Conservation (phyloP, 805 yeast species). For the Teunomyces gatunensis region DNA sequence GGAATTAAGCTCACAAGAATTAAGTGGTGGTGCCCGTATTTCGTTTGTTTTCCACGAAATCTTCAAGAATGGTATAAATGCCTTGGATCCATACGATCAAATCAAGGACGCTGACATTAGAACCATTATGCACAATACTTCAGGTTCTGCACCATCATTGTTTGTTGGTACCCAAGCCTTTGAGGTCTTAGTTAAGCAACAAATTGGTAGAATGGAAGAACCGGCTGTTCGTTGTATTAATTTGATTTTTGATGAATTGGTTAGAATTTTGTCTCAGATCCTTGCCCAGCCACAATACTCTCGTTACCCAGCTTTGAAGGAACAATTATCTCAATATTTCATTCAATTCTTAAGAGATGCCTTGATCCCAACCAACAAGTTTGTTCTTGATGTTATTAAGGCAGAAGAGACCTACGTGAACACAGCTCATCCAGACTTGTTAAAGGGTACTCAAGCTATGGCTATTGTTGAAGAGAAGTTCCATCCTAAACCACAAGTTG, state of each 20-base stretch:
- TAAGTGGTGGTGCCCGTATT: constrained; percentile 97
- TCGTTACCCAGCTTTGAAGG: constrained; percentile 89
- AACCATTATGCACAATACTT: constrained; percentile 93
- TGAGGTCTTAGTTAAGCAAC: constrained; percentile 57
- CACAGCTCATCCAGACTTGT: constrained; percentile 95
- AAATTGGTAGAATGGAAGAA: constrained; percentile 86
- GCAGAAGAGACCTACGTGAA: constrained; percentile 93
- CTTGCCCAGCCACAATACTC: constrained; percentile 71
- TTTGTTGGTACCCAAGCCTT: constrained; percentile 97
- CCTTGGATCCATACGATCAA: constrained; percentile 94
- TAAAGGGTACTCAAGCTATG: constrained; percentile 95
- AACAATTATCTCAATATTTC: constrained; percentile 76
- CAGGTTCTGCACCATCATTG: constrained; percentile 92
- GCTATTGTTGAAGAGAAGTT: constrained; percentile 84
- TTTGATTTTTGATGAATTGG: constrained; percentile 90
- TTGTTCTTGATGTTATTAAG: constrained; percentile 77
- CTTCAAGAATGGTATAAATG: constrained; percentile 85
- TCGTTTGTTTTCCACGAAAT: constrained; percentile 96
- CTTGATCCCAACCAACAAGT: constrained; percentile 78
- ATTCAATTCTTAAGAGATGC: constrained; percentile 77
- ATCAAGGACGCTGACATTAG: constrained; percentile 94
- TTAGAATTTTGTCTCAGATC: constrained; percentile 83
- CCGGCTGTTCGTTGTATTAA: constrained; percentile 87
- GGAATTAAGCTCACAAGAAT: constrained; percentile 83
- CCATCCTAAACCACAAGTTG: constrained; percentile 71